Conservation (phyloP, 768 basidiomycete species). For the Boletellus ananiceps region DNA sequence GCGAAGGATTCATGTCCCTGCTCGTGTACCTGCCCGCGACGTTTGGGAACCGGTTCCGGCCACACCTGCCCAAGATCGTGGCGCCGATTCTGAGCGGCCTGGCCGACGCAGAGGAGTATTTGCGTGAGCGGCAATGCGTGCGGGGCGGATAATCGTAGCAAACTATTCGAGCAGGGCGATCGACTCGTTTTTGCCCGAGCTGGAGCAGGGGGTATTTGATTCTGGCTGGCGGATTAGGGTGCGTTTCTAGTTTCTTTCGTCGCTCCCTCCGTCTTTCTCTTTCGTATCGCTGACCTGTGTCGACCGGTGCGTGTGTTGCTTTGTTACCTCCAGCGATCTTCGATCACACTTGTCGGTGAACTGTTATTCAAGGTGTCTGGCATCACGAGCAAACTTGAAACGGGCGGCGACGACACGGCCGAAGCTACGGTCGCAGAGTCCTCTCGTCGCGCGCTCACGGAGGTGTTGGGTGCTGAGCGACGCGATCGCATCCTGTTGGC, state of each 20-base stretch:
- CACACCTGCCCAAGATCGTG: constrained; percentile 92
- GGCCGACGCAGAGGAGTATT: constrained; percentile 91
- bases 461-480: constrained; percentile 83
- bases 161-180: constrained; percentile 92
- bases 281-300: no score
- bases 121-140: constrained; percentile 97
- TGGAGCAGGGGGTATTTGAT: constrained; percentile 95
- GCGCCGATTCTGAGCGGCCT: constrained; percentile 88
- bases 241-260: constrained; percentile 22
- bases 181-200: constrained; percentile 88
- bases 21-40: constrained; percentile 94
- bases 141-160: constrained; percentile 96
- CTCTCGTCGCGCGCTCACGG: constrained; percentile 80
- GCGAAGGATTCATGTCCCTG: constrained; percentile 98
- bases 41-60: constrained; percentile 94
- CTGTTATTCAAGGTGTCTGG: constrained; percentile 95
- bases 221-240: constrained; percentile 93
- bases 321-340: constrained; percentile 64
- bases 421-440: constrained; percentile 68
- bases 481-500: constrained; percentile 89
- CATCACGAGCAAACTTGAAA: constrained; percentile 80
- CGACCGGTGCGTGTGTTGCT: no score
- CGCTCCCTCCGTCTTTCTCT: no score
- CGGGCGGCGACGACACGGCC: constrained; percentile 59
- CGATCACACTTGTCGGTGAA: constrained; percentile 93